Evolutionary conservation across 1,139 yeast genomes (phyloP), one percentile per base, ranked within the genome.

Genomic region (Sugiyamaella novakii): DNA sequence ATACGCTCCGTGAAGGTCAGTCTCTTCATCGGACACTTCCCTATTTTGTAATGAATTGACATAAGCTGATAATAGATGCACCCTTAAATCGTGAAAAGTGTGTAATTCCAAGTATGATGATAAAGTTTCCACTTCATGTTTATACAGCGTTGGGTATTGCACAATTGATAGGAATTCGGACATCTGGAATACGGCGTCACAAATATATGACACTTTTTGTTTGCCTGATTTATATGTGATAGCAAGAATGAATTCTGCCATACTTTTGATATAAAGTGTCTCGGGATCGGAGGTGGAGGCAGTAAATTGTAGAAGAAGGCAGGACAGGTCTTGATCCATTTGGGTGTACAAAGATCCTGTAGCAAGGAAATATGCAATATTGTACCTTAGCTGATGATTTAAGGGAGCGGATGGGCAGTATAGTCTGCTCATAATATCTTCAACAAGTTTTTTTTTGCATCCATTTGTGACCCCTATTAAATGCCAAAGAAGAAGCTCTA

Each of bases 101-200:
- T 45, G 48, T 2, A 27, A 14, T n/a, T 30, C 48, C 12, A 45
- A 31, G 21, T 28, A 45, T 11, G 48, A 24, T 14, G 43, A 37
- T 21, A 45, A 17, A 11, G 37, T 18, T 5, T 45, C 43, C 3
- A 45, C 34, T 31, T 45, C 48, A 19, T 29, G 17, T 12, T 17
- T 27, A 15, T 37, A 39, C 2, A 45, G 39, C 7, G 4, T 10
- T 3, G 48, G 39, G n/a, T 21, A 27, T n/a, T 17, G 1, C 19
- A 25, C 18, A 27, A 31, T 3, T 7, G 27, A 3, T 15, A 45
- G 34, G 25, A 33, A 31, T 11, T 38, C 36, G 5, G 27, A 17
- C 27, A 39, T 18, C 14, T 33, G 31, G 10, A 18, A n/a, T 10
- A 39, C 39, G 14, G 43, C 30, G 18, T 30, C 34, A 21, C 43